These are phyloP conservation scores for Boletus nobilissimus DNA, from an alignment of 1,284 basidiomycete species.

Conservation along the genomic window DNA sequence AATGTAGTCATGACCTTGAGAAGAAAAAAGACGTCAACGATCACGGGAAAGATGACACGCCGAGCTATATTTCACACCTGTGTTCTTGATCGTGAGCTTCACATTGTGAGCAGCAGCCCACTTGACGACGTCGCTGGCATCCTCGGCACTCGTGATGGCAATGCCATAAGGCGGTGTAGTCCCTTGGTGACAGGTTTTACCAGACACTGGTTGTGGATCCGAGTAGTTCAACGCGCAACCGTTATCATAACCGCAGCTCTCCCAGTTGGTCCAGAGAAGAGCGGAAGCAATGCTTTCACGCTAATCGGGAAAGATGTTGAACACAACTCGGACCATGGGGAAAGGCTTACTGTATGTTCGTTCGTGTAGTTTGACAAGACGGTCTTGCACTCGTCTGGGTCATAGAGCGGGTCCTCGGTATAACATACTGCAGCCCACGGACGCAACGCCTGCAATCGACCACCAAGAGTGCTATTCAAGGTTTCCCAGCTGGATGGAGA, in stretches of 20 bases:
- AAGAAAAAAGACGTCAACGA: not conserved
- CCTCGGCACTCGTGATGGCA: constrained; percentile 25
- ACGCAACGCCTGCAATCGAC: constrained; percentile 20
- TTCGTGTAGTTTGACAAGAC: constrained; percentile 19
- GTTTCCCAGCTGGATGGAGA: constrained; percentile 8
- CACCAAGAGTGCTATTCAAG: constrained; percentile 20
- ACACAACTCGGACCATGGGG: not conserved
- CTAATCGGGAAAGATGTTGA: not conserved
- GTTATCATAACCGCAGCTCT: constrained; percentile 26
- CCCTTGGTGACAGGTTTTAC: constrained; percentile 27
- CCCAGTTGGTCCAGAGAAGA: constrained; percentile 35
- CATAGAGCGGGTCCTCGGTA: constrained; percentile 12
- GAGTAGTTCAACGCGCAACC: constrained; percentile 32
- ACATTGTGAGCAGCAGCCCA: constrained; percentile 31
- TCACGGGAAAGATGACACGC: not conserved
- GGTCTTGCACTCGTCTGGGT: constrained; percentile 7
- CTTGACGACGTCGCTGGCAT: constrained; percentile 30
- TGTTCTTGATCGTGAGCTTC: constrained; percentile 35
- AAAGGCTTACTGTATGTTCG: constrained; percentile 4
- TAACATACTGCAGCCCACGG: constrained; percentile 27
- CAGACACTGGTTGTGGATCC: constrained; percentile 29
- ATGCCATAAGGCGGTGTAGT: constrained; percentile 32
- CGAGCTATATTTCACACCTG: constrained; percentile 18
- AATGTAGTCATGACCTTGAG: constrained; percentile 32
- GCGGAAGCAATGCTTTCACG: constrained; percentile 28